Percentiles rank a stretch among this genome's conserved stretches.
Conservation (phyloP, 2,329 filamentous ascomycete species). For the Aotearoamyces nothofagi region DNA sequence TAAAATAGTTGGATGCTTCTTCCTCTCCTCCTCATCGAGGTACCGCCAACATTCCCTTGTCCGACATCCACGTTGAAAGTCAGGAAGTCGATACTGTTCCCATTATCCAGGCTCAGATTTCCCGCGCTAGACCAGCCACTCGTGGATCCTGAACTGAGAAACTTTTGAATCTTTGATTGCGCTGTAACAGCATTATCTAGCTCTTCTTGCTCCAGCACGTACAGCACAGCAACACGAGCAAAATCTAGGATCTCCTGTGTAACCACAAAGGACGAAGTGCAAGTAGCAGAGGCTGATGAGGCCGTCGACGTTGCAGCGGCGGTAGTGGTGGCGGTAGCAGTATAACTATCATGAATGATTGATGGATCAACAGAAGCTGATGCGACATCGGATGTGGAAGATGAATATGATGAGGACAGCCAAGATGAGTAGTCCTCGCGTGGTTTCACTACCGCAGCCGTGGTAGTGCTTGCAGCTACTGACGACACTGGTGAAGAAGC, state of each 20-base stretch:
- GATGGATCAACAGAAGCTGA: neutral
- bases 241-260: constrained; percentile 47
- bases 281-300: constrained; percentile 9
- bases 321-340: constrained; percentile 1
- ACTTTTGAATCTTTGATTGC: constrained; percentile 36
- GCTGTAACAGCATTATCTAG: constrained; percentile 35
- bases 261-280: constrained; percentile 26
- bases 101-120: constrained; percentile 5
- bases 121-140: constrained; percentile 3
- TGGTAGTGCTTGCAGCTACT: constrained; percentile 4
- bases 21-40: constrained; percentile 20
- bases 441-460: constrained; percentile 2
- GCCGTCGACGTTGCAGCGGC: constrained; percentile 7
- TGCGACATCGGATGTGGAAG: constrained; percentile 3
- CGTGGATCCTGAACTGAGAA: constrained; percentile 26
- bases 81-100: constrained; percentile 1
- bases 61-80: constrained; percentile 1
- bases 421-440: constrained; percentile 1
- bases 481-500: constrained; percentile 6
- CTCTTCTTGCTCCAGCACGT: constrained; percentile 39
- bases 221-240: constrained; percentile 45
- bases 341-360: constrained; percentile 5
- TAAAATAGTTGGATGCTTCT: no score
- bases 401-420: neutral
- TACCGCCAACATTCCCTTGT: constrained; percentile 3